These are phyloP conservation scores for Trifolium dubium DNA, from an alignment of 306 rosid species.

Conservation along the genomic window DNA sequence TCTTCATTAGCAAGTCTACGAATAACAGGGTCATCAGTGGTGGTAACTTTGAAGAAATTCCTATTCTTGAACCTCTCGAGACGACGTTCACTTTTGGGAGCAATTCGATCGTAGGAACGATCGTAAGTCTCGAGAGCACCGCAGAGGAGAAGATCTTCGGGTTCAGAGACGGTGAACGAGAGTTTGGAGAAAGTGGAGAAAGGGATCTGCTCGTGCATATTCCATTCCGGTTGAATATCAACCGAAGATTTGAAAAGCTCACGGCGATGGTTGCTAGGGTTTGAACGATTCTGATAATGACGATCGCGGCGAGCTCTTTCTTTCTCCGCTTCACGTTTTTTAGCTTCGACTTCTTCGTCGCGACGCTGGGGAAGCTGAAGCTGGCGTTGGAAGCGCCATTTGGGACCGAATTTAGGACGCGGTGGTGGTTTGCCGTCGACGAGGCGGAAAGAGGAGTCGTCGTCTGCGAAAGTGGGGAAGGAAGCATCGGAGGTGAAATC, in stretches of 20 bases:
- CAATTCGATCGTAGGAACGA: conserved; percentile 67
- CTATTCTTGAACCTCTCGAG: conserved; percentile 86
- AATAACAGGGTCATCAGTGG: conserved; percentile 89
- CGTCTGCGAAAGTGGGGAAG: conserved; percentile 63
- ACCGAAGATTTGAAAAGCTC: conserved; percentile 86
- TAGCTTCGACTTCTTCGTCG: conserved; percentile 90
- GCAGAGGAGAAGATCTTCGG: conserved; percentile 81
- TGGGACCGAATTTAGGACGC: conserved; percentile 83
- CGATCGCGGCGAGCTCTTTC: conserved; percentile 93
- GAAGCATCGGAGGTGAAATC: conserved; percentile 90
- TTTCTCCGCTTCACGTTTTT: conserved; percentile 84
- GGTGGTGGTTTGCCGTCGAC: conserved; percentile 95
- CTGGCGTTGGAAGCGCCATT: conserved; percentile 84
- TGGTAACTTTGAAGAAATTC: conserved; percentile 88
- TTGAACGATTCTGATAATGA: conserved; percentile 73
- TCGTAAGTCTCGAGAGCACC: conserved; percentile 83
- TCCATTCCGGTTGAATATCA: conserved; percentile 95
- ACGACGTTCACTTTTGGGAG: conserved; percentile 85
- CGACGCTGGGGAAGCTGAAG: conserved; percentile 90
- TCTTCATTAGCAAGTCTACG: conserved; percentile 88
- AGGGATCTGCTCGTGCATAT: conserved; percentile 93
- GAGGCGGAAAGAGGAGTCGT: conserved; percentile 76
- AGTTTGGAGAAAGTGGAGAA: conserved; percentile 91
- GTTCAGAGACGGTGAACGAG: conserved; percentile 80
- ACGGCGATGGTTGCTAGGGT: conserved; percentile 66